Evolutionary conservation across 768 basidiomycete genomes (phyloP), one percentile per base, ranked within the genome.

Genomic region (Lepiota venenata): DNA sequence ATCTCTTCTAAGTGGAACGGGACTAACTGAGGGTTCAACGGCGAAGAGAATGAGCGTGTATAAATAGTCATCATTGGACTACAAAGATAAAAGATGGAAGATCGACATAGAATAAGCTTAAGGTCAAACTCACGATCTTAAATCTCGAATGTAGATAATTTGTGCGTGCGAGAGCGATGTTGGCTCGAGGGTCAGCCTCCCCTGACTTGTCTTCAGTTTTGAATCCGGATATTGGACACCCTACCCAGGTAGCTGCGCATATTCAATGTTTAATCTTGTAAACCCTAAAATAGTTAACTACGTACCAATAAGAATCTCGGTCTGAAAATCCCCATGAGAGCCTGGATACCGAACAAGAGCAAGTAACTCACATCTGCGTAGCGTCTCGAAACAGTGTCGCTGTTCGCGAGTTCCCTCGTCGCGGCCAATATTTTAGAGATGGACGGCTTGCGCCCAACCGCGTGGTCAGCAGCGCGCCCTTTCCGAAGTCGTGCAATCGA

Each of bases 331-430:
- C 36, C 7, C n/a, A 32, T 14, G 4, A 37, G 9, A 9, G 39
- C 8, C 15, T 22, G 15, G 45, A 43, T 27, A 48, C 15, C 8
- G 16, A 7, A 32, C 8, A 42, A 52, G 43, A 11, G 42, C 7
- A 39, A 18, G 22, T 25, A 9, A 70, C 78, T n/a, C 52, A 82
- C 80, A 60, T 82, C 80, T 0, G 74, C 69, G 60, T 78, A 79
- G 5, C 80, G 69, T 53, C 65, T 74, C 0, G 77, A 67, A 7
- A 78, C 64, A 6, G 62, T 69, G 12, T 70, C 67, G 22, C 60
- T 59, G 4, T 69, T 66, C 22, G 63, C 63, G 16, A 80, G 58
- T 57, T 80, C 66, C 49, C 69, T 71, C 3, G 80, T 80, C 16
- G 67, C 60, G 1, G 60, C 55, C 3, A 82, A 66, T 15, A 81